Evolutionary conservation across 1,284 basidiomycete species (phyloP).

Genomic region (Anthracocystis panici-leucophaei): DNA sequence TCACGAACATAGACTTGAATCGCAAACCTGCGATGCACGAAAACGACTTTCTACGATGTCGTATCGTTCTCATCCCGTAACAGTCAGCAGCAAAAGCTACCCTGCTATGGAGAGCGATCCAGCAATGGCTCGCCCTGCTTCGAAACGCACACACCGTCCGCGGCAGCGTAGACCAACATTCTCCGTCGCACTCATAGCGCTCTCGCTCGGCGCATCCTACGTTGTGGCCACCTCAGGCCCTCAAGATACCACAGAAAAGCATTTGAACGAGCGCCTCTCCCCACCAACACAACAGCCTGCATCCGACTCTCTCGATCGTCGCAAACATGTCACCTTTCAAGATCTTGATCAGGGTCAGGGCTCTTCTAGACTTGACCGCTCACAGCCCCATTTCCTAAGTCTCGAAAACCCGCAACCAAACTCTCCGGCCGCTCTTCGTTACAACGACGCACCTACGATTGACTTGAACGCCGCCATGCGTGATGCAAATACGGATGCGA

Average conservation of each 20-base stretch:
- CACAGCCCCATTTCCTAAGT: background rate
- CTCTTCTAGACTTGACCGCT: constrained; percentile 6
- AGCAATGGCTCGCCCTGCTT: background rate
- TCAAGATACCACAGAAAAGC: background rate
- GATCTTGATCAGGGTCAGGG: constrained; percentile 22
- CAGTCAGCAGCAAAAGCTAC: background rate
- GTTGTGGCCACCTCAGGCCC: background rate
- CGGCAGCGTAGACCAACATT: background rate
- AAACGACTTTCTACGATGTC: constrained; percentile 1
- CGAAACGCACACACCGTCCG: background rate
- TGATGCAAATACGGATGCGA: constrained; percentile 1
- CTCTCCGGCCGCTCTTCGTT: constrained; percentile 3
- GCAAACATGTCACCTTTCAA: constrained; percentile 40
- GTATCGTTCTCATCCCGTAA: background rate
- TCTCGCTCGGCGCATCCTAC: constrained; percentile 11
- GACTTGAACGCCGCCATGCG: background rate
- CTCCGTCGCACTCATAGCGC: background rate
- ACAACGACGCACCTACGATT: background rate
- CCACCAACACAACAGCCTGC: constrained; percentile 1
- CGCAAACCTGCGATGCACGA: constrained; percentile 20
- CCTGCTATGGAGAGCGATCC: too few species aligned
- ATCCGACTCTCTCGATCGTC: constrained; percentile 25
- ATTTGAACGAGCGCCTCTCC: background rate
- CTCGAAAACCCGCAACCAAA: background rate
- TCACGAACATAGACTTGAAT: constrained; percentile 23